Percentiles rank a stretch among this genome's conserved stretches.
These are phyloP conservation scores for Hyaloscypha finlandica DNA, from an alignment of 495 filamentous ascomycete species.

Conservation along the genomic window DNA sequence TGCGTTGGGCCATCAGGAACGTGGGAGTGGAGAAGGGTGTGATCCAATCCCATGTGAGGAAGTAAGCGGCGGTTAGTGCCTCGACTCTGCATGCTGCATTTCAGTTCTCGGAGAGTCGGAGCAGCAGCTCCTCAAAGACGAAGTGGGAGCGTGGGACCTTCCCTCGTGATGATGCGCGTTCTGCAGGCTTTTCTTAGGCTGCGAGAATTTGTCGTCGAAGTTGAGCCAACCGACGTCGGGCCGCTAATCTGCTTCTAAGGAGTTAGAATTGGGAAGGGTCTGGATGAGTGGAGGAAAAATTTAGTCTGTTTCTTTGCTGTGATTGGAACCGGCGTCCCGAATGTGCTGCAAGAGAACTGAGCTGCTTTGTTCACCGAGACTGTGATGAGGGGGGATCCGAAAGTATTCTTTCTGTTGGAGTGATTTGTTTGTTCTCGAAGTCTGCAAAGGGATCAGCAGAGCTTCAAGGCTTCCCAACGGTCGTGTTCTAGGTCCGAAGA, in stretches of 20 bases:
- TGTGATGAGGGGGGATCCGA: background rate
- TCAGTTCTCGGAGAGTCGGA: too few relatives aligned
- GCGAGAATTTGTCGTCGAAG: too few relatives aligned
- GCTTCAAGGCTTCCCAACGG: too few relatives aligned
- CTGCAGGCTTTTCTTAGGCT: too few relatives aligned
- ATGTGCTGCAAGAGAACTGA: background rate
- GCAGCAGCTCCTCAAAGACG: background rate
- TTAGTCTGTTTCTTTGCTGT: background rate
- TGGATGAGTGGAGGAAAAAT: background rate
- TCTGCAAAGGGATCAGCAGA: too few relatives aligned
- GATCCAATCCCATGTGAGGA: background rate
- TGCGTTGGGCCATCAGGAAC: background rate
- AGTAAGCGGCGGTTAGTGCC: background rate
- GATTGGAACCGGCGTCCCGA: background rate
- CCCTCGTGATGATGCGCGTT: background rate
- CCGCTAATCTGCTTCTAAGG: too few relatives aligned
- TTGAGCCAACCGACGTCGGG: too few relatives aligned
- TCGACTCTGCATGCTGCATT: background rate
- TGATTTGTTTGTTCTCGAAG: too few relatives aligned
- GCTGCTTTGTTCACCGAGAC: background rate
- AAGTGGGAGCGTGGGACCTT: background rate
- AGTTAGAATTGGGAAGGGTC: background rate
- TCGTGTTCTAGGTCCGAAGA: too few relatives aligned
- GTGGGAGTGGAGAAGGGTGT: background rate
- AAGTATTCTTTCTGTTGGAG: too few relatives aligned